Percentiles rank a stretch among this genome's conserved stretches.
These are phyloP conservation scores for Chaetothyriales sp. DNA, from an alignment of 2,329 filamentous ascomycete species.

Conservation along the genomic window DNA sequence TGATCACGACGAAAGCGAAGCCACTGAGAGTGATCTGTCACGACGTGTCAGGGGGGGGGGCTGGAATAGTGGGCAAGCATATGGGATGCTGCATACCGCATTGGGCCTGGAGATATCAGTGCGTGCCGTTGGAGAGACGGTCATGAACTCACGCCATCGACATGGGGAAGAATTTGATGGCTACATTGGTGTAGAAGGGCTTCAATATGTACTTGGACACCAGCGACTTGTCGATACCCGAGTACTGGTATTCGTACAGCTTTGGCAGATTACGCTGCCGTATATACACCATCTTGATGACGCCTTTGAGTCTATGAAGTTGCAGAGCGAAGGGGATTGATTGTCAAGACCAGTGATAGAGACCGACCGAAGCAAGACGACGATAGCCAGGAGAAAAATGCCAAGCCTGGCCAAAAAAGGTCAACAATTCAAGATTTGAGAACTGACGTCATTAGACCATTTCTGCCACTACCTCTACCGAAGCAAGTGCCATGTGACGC, in stretches of 20 bases:
- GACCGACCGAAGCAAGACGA: too few relatives aligned
- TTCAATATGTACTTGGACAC: constrained; percentile 88
- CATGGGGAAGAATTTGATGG: constrained; percentile 90
- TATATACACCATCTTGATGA: constrained; percentile 69
- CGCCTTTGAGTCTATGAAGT: neutral
- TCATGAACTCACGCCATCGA: constrained; percentile 60
- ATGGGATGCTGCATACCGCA: constrained; percentile 26
- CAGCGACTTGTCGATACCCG: constrained; percentile 76
- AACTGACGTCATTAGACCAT: too few relatives aligned
- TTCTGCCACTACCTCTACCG: too few relatives aligned
- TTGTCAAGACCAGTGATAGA: too few relatives aligned
- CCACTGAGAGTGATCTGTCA: constrained; percentile 73
- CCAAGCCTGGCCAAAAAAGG: too few relatives aligned
- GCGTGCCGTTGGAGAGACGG: neutral
- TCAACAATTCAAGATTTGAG: too few relatives aligned
- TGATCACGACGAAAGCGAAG: constrained; percentile 77
- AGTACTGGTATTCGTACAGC: constrained; percentile 92
- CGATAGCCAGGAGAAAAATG: too few relatives aligned
- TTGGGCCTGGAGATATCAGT: constrained; percentile 29
- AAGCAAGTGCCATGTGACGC: too few relatives aligned
- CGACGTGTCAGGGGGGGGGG: constrained; percentile 5
- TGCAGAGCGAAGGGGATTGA: neutral
- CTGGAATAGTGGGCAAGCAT: constrained; percentile 2
- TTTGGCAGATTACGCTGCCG: constrained; percentile 78
- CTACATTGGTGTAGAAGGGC: constrained; percentile 90